Percentiles rank a stretch among this genome's conserved stretches.
Conservation (phyloP, 306 rosid species). For the Quercus engelmannii region DNA sequence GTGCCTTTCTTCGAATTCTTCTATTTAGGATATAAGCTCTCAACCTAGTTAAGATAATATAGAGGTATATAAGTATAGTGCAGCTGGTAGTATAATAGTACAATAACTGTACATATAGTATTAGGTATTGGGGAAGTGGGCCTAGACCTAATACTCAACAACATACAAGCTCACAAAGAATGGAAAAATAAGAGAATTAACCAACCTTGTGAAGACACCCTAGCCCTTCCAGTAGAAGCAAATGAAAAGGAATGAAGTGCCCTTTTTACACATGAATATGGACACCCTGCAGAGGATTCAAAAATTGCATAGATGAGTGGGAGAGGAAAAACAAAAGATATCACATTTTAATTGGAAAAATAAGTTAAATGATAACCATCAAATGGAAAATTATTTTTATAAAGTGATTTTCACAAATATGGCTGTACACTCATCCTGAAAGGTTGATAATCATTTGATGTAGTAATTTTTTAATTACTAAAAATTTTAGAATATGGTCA, state of each 20-base stretch:
- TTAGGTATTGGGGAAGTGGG: too few relatives aligned
- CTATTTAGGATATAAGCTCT: not conserved
- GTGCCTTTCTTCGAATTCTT: not conserved
- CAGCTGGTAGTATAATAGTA: too few relatives aligned
- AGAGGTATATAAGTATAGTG: too few relatives aligned
- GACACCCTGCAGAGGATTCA: conserved; percentile 58
- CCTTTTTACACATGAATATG: conserved; percentile 73
- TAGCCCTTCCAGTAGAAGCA: conserved; percentile 76
- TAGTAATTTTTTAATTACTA: not conserved
- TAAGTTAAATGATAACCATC: not conserved
- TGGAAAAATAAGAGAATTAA: conserved; percentile 13
- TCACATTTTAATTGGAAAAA: not conserved
- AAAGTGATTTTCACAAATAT: not conserved
- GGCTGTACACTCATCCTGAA: not conserved
- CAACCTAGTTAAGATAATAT: too few relatives aligned
- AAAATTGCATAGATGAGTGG: not conserved
- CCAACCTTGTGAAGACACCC: conserved; percentile 80
- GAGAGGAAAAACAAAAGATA: not conserved
- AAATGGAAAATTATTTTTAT: not conserved
- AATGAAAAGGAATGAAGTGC: conserved; percentile 77
- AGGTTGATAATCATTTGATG: not conserved
- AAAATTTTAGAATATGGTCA: not conserved
- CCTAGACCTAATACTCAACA: too few relatives aligned
- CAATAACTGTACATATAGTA: too few relatives aligned
- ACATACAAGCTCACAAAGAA: not conserved